Base-by-base conservation (phyloP, 75 land plant species). In the Isoetes taiwanensis region DNA sequence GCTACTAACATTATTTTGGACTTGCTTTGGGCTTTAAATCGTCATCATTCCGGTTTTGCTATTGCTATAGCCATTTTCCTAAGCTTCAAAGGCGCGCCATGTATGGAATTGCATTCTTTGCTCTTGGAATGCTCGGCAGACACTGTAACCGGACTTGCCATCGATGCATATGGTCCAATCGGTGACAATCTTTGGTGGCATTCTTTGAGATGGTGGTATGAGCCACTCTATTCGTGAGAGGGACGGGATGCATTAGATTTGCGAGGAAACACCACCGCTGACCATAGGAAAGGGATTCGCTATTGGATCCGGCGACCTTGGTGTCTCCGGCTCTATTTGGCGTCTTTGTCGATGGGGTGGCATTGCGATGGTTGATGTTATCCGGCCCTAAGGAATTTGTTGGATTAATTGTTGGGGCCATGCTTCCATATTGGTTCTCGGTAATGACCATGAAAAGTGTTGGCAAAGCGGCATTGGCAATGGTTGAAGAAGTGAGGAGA, bases 211-310 rank as follows among this genome's bases (percentile, higher is more conserved):
- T 87, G 88, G 83, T 32, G 88, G 88, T 17, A 77, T 81, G 78
- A 74, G 70, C 64, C 88, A 75, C 69, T 65, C 41, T 24, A 78
- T 84, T 33, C 74, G 89, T 32, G 83, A 83, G 34, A 63, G 87
- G 57, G 82, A 82, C 3, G 21, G 8, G 89, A 84, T 70, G 90
- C 87, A 41, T 55, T 85, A 4, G 90, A 85, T 70, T 82, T 87
- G 37, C 82, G 86, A 28, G 89, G 89, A 32, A 84, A 84, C 71
- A 84, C 89, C 55, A 84, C 89, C 34, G 86, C 89, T 50, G 90
- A n/a, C 90, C 16, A 85, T 85, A 54, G 90, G 90, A 17, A 85
- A 85, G 87, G 88, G 86, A 1, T 83, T 83, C 65, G 86, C 86
- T 1, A 83, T 83, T 62, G 86, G 86, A 32, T 83, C 86, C 12